These are phyloP conservation scores for Myochromella boudieri DNA, from an alignment of 768 basidiomycete genomes.

Conservation along the genomic window DNA sequence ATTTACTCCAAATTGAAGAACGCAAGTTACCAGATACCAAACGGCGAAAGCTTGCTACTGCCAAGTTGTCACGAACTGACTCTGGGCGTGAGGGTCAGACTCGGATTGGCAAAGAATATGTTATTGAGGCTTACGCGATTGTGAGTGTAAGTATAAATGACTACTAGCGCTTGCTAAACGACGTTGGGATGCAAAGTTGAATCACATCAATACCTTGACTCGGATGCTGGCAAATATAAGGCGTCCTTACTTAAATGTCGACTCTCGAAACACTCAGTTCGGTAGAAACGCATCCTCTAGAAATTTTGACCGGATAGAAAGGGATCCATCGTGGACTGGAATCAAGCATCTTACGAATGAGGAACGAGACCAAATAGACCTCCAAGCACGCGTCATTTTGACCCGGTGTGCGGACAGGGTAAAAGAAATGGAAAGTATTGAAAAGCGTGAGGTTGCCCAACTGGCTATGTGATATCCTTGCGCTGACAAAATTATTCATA, in stretches of 20 bases:
- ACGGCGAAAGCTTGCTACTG: slow-evolving; percentile 46
- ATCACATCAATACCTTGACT: slow-evolving; percentile 68
- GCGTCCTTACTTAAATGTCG: slow-evolving; percentile 84
- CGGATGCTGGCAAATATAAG: slow-evolving; percentile 76
- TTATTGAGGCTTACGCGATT: slow-evolving; percentile 75
- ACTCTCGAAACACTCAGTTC: slow-evolving; percentile 53
- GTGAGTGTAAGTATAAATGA: slow-evolving; percentile 34
- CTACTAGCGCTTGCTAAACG: not conserved
- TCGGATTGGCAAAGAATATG: slow-evolving; percentile 61
- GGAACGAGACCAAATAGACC: slow-evolving; percentile 94
- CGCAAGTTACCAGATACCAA: slow-evolving; percentile 42
- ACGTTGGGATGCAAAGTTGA: slow-evolving; percentile 49
- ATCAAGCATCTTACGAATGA: slow-evolving; percentile 79
- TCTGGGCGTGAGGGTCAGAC: slow-evolving; percentile 35
- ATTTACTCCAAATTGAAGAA: slow-evolving; percentile 49
- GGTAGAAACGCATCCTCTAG: slow-evolving; percentile 51
- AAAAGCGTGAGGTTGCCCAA: slow-evolving; percentile 63
- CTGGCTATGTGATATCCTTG: slow-evolving; percentile 15
- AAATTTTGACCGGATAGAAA: slow-evolving; percentile 52
- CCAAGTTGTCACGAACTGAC: slow-evolving; percentile 30
- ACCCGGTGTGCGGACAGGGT: slow-evolving; percentile 85
- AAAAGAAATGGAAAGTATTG: slow-evolving; percentile 82
- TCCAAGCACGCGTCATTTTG: slow-evolving; percentile 85
- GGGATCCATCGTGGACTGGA: slow-evolving; percentile 54
- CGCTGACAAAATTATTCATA: slow-evolving; percentile 8